Evolutionary conservation across 2,329 filamentous ascomycete species (phyloP).

Genomic region (Fusarium sp.): DNA sequence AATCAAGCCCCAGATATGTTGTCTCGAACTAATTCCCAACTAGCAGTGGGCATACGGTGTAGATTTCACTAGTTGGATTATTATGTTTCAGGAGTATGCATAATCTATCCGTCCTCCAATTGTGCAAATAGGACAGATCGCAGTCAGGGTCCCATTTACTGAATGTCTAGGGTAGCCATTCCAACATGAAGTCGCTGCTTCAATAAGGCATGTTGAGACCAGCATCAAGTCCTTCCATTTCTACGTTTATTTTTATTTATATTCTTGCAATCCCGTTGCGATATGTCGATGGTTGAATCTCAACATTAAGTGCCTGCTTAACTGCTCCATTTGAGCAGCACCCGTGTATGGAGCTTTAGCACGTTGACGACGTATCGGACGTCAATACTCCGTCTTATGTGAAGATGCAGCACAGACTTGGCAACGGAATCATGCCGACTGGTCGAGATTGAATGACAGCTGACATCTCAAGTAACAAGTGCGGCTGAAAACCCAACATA

Average conservation of each 20-base stretch:
- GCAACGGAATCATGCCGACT: conserved; percentile 3
- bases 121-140: neutral
- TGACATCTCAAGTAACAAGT: neutral
- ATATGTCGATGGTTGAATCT: rapidly evolving
- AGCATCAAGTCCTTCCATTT: no score
- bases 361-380: no score
- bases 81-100: neutral
- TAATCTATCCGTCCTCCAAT: neutral
- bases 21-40: neutral
- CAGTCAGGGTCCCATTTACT: neutral
- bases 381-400: neutral
- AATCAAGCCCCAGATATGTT: neutral
- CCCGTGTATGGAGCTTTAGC: no score
- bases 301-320: no score
- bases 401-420: neutral
- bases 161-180: neutral
- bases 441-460: neutral
- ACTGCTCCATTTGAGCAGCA: no score
- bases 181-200: neutral
- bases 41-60: neutral
- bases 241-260: neutral
- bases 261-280: neutral
- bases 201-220: no score
- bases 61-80: neutral
- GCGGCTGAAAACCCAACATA: neutral